These are phyloP conservation scores for Porphyrellus cyaneotinctus DNA, from an alignment of 768 basidiomycete species.

Conservation along the genomic window DNA sequence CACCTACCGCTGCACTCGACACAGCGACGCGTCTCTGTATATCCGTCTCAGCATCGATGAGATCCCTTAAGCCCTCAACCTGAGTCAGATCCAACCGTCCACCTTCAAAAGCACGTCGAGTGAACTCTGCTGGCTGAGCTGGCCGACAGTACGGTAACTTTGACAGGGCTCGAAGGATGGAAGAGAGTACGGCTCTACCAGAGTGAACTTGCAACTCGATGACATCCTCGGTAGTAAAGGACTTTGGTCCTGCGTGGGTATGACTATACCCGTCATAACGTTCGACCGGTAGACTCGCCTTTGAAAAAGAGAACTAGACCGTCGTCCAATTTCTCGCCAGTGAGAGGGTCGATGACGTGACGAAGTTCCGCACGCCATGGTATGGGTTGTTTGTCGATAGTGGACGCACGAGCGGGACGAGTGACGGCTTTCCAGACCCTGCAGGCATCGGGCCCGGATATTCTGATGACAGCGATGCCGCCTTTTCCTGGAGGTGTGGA, in stretches of 20 bases:
- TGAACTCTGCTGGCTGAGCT: conserved; percentile 87
- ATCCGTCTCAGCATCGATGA: conserved; percentile 88
- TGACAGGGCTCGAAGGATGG: conserved; percentile 63
- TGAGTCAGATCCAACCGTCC: conserved; percentile 85
- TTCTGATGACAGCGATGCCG: conserved; percentile 76
- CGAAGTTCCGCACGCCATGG: conserved; percentile 73
- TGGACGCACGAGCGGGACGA: conserved; percentile 22
- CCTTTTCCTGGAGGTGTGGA: conserved; percentile 85
- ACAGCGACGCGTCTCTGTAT: conserved; percentile 72
- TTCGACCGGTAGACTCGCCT: conserved; percentile 39
- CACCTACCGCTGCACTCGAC: conserved; percentile 60
- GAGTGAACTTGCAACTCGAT: conserved; percentile 87
- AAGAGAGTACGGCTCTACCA: conserved; percentile 72
- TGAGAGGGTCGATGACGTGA: conserved; percentile 59
- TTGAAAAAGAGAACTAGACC: conserved; percentile 80
- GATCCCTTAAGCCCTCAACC: conserved; percentile 82
- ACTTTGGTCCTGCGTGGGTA: conserved; percentile 54
- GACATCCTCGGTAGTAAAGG: conserved; percentile 80
- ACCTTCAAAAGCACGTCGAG: conserved; percentile 73
- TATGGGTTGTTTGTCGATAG: conserved; percentile 33
- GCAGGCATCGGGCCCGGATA: conserved; percentile 74
- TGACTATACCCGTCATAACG: background rate
- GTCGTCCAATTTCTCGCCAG: conserved; percentile 65
- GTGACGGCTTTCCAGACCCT: conserved; percentile 63
- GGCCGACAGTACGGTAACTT: conserved; percentile 62